Base-by-base conservation (phyloP, 169 alveolate genomes). In the Eimeria zaria region DNA sequence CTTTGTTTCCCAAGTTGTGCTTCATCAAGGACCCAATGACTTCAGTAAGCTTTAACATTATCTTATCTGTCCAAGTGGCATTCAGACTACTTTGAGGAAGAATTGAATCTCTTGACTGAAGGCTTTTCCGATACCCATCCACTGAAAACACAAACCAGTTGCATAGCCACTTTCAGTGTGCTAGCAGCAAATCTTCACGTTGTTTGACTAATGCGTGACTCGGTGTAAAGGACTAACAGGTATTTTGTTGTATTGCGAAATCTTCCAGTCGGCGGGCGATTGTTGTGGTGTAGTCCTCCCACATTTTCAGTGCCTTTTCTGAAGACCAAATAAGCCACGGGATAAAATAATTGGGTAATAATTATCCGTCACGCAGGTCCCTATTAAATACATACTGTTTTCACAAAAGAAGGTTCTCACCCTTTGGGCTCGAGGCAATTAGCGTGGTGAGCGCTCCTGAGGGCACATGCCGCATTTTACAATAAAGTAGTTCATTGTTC, bases 251-350 rank as follows among this genome's bases (percentile, higher is more conserved):
- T 41, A 33, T 64, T 33, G 94, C 60, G 64, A 87, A 87, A 20
- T 62, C 94, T 41, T 87, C 58, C 62, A 87, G 64, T 22, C 81
- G 94, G 84, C 71, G 67, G 46, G 62, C 83, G 36, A 87, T 39
- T 46, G 94, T 64, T 18, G 94, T 87, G 67, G 46, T 41, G 81
- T 87, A 87, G 64, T 87, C 94, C 48, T 87, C 94, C 94, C 94
- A 87, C 83, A 87, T 41, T 36, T 64, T 87, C 67, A 87, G 53
- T 41, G 94, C 83, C 14, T 87, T 44, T 44, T 87, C 94, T 87
- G 81, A 39, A 24, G 20, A 87, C 11, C 48, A 51, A 39, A 62
- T 60, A 27, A 48, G 51, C 88, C 71, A 51, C 36, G 44, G 24
- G 30, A 36, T n/a, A 16, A 6, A 30, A 16, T 33, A n/a, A 8